A percentile compares a stretch with the other conserved stretches of the same genome.
These are phyloP conservation scores for Phaeotremella skinneri DNA, from an alignment of 768 basidiomycete species.

Conservation along the genomic window DNA sequence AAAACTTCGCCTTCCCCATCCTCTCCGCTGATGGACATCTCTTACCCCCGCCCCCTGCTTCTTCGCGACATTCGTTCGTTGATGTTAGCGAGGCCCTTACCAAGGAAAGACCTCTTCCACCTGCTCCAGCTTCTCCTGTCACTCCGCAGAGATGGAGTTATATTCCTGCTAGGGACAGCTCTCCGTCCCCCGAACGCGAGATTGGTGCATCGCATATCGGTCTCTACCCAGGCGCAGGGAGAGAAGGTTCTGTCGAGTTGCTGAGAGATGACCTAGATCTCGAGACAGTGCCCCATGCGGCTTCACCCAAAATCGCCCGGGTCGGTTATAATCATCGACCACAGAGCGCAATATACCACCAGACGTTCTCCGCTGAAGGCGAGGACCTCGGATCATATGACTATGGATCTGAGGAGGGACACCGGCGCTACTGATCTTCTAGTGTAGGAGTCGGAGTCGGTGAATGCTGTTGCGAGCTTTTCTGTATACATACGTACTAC, in stretches of 20 bases:
- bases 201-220: conserved; percentile 2
- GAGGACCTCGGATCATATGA: conserved; percentile 21
- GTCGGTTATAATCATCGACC: conserved; percentile 18
- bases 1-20: conserved; percentile 42
- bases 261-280: conserved; percentile 20
- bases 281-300: conserved; percentile 2
- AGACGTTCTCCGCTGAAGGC: conserved; percentile 31
- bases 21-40: conserved; percentile 43
- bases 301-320: conserved; percentile 15
- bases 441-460: background rate
- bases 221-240: conserved; percentile 16
- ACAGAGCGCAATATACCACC: conserved; percentile 30
- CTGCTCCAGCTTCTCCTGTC: conserved; percentile 14
- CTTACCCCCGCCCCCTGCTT: conserved; percentile 37
- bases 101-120: conserved; percentile 23
- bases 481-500: no score
- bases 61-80: conserved; percentile 19
- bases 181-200: conserved; percentile 9
- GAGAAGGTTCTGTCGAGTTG: conserved; percentile 21
- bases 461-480: no score
- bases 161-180: background rate
- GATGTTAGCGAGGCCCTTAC: conserved; percentile 1
- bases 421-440: conserved; percentile 17
- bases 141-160: conserved; percentile 23
- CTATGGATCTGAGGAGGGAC: conserved; percentile 19